Evolutionary conservation across 768 basidiomycete species (phyloP), one percentile per base, ranked within the genome.

Genomic region (Pleurotus salmoneostramineus): DNA sequence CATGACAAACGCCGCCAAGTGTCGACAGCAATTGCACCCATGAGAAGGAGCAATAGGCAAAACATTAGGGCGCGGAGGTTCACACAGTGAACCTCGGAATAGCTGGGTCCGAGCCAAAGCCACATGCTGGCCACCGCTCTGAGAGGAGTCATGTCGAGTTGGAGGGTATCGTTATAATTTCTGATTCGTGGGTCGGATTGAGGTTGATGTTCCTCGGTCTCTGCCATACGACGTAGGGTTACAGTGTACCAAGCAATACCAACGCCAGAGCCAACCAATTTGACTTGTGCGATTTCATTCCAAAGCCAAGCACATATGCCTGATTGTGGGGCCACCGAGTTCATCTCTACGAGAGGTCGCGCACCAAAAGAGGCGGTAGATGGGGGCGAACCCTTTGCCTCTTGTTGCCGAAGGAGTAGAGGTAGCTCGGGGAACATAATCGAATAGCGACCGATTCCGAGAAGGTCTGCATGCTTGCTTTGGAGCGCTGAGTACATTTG

Each of bases 381-480:
- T 40, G 11, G 43, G 56, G 50, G 48, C 43, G 52, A 49, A 15
- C 14, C 57, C 5, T 62, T 60, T 58, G 63, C 21, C 44, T 61
- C 57, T 44, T 54, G 58, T 61, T 70, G 52, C 43, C 65, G 61
- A 35, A 73, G 80, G 61, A 68, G 71, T 32, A 50, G 50, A 0
- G 90, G 89, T 36, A 90, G 69, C 49, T 83, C 71, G 0, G 93
- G 92, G 58, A 76, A 77, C 6, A 84, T 68, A 15, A 91, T 70
- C 0, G 92, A 79, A 11, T 77, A 76, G 56, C 94, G 77, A 5
- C 85, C 94, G 14, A 95, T 75, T 0, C 94, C 94, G 34, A 93
- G 74, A 21, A 95, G 74, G 68, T 95, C 80, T 0, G 91, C 82
- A 58, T 92, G 83, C 4, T 70, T 71, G 6, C 79, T 71, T 0